Evolutionary conservation across 345 rosid species (phyloP).

Genomic region (Adansonia digitata): DNA sequence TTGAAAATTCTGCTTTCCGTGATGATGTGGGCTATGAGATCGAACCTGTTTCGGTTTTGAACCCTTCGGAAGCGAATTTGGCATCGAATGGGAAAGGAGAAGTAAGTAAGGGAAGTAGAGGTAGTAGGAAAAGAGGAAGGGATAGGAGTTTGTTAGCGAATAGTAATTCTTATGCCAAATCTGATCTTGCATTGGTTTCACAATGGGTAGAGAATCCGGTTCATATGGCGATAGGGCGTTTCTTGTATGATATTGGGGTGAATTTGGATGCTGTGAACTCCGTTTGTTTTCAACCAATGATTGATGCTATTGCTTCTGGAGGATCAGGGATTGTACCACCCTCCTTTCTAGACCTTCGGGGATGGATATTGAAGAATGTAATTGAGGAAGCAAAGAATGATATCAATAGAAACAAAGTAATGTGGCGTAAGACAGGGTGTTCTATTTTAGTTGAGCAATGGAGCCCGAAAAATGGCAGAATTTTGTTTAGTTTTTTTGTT

Average conservation of each 20-base stretch:
- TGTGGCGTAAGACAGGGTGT: slow-evolving; percentile 74
- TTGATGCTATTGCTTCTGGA: slow-evolving; percentile 59
- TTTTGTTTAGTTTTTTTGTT: slow-evolving; percentile 49
- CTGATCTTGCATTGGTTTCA: slow-evolving; percentile 17
- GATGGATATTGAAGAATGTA: slow-evolving; percentile 64
- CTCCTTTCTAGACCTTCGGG: slow-evolving; percentile 54
- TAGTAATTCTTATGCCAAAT: not conserved
- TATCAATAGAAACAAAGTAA: slow-evolving; percentile 23
- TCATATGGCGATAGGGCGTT: slow-evolving; percentile 55
- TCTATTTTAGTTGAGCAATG: slow-evolving; percentile 69
- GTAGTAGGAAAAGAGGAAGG: slow-evolving; percentile 43
- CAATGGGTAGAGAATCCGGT: slow-evolving; percentile 29
- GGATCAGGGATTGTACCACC: slow-evolving; percentile 47
- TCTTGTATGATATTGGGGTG: slow-evolving; percentile 69
- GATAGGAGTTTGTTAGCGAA: slow-evolving; percentile 16
- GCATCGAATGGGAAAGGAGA: slow-evolving; percentile 28
- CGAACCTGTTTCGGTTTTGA: slow-evolving; percentile 11
- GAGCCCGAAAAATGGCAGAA: slow-evolving; percentile 36
- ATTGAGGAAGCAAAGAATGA: slow-evolving; percentile 68
- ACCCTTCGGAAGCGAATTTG: slow-evolving; percentile 15
- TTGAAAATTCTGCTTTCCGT: slow-evolving; percentile 20
- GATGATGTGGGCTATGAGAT: slow-evolving; percentile 31
- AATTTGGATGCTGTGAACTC: slow-evolving; percentile 57
- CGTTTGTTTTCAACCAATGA: slow-evolving; percentile 53
- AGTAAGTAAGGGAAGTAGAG: slow-evolving; percentile 27